Conservation (phyloP, 73 alveolate genomes). For the Paramecium tetraurelia region DNA sequence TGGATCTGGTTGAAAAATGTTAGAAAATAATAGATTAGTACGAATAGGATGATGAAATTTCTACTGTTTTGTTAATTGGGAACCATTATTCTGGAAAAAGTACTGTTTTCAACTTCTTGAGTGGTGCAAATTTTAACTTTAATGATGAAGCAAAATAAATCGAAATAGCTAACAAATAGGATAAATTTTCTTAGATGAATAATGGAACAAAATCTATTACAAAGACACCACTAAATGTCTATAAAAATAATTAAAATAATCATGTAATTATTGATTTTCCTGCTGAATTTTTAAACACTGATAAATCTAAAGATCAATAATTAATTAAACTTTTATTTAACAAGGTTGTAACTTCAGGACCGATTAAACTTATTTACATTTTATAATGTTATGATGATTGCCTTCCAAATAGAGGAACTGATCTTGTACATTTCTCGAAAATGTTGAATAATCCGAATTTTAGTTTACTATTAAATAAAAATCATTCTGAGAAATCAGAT, state of each 20-base stretch:
- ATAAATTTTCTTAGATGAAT: not conserved
- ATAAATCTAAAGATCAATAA: not conserved
- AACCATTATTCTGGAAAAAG: not conserved
- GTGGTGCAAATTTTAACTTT: not conserved
- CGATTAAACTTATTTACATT: not conserved
- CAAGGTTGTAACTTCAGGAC: not conserved
- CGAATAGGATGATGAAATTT: not conserved
- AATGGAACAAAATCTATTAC: not conserved
- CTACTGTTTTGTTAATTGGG: not conserved
- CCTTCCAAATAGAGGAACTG: not conserved
- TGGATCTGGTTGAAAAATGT: not conserved
- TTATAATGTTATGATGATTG: not conserved
- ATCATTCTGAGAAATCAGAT: not conserved
- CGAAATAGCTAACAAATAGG: not conserved
- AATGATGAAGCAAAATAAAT: not conserved
- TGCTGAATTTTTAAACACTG: not conserved
- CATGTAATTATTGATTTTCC: slow-evolving; percentile 1
- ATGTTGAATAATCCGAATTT: not conserved
- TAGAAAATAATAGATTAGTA: not conserved
- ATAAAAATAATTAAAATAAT: not conserved
- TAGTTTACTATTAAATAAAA: not conserved
- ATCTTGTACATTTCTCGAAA: not conserved
- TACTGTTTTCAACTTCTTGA: not conserved
- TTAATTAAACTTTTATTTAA: not conserved
- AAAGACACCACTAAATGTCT: not conserved